Percentiles rank a stretch among this genome's conserved stretches.
These are phyloP conservation scores for Lentinula guzmanii DNA, from an alignment of 768 basidiomycete species.

Conservation along the genomic window DNA sequence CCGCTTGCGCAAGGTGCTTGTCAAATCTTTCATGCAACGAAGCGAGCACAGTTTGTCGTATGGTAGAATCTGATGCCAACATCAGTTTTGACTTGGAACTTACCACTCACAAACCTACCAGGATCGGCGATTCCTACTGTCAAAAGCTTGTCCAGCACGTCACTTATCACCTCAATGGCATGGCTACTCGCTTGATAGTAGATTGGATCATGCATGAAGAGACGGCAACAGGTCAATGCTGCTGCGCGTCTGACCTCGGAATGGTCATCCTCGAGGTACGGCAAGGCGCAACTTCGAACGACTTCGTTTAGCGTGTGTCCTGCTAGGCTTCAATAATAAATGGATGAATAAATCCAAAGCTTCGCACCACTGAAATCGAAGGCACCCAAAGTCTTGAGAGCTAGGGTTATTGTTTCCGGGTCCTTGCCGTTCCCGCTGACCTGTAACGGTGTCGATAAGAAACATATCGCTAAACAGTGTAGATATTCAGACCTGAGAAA, in stretches of 20 bases:
- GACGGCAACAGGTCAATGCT: slow-evolving; percentile 84
- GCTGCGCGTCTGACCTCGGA: slow-evolving; percentile 84
- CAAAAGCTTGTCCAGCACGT: slow-evolving; percentile 94
- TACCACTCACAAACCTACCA: slow-evolving; percentile 40
- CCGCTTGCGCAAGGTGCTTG: slow-evolving; percentile 94
- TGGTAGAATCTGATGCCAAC: slow-evolving; percentile 55
- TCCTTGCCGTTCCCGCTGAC: slow-evolving; percentile 50
- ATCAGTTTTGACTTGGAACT: slow-evolving; percentile 4
- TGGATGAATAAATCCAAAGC: background rate
- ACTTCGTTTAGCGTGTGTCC: slow-evolving; percentile 96
- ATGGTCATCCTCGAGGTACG: slow-evolving; percentile 91
- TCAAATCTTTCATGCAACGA: slow-evolving; percentile 92
- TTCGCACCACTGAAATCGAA: slow-evolving; percentile 89
- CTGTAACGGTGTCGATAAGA: slow-evolving; percentile 16
- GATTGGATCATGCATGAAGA: slow-evolving; percentile 93
- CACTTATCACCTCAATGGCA: slow-evolving; percentile 94
- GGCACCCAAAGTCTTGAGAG: slow-evolving; percentile 77
- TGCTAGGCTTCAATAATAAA: slow-evolving; percentile 16
- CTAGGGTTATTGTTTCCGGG: slow-evolving; percentile 70
- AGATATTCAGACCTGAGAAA: slow-evolving; percentile 33
- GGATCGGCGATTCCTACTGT: slow-evolving; percentile 96
- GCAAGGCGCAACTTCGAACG: slow-evolving; percentile 84
- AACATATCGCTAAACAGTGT: background rate
- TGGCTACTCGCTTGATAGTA: slow-evolving; percentile 94
- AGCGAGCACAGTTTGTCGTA: slow-evolving; percentile 80